Evolutionary conservation across 1,284 basidiomycete species (phyloP).

Genomic region (Amylostereum areolatum): DNA sequence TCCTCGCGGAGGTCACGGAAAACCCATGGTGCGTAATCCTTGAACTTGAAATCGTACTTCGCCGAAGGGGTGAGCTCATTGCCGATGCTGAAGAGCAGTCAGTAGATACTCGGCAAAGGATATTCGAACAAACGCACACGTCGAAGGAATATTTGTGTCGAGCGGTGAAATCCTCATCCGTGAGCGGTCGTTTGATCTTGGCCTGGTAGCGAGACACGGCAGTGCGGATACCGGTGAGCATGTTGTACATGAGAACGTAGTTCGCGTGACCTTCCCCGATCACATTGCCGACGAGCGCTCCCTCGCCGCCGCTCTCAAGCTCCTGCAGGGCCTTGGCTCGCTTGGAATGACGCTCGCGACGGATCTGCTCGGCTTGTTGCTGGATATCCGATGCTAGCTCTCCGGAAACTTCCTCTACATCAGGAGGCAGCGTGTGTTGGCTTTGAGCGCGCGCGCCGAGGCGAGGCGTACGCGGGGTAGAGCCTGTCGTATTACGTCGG

Average conservation of each 20-base stretch:
- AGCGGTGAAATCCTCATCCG: slow-evolving; percentile 83
- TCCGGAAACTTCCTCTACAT: slow-evolving; percentile 19
- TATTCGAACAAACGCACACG: slow-evolving; percentile 54
- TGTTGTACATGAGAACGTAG: slow-evolving; percentile 99
- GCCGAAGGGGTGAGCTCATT: slow-evolving; percentile 97
- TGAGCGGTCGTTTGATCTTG: slow-evolving; percentile 83
- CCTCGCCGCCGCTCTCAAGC: slow-evolving; percentile 31
- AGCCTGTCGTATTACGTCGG: slow-evolving; percentile 51
- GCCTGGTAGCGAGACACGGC: slow-evolving; percentile 95
- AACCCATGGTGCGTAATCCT: slow-evolving; percentile 98
- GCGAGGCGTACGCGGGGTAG: slow-evolving; percentile 18
- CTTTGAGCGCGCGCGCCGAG: slow-evolving; percentile 15
- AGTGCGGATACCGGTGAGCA: slow-evolving; percentile 97
- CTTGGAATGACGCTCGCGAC: slow-evolving; percentile 69
- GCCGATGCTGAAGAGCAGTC: slow-evolving; percentile 58
- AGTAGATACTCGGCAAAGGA: slow-evolving; percentile 5
- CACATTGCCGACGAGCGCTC: slow-evolving; percentile 84
- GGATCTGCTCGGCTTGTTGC: slow-evolving; percentile 76
- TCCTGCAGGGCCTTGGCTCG: slow-evolving; percentile 58
- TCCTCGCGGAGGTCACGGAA: slow-evolving; percentile 94
- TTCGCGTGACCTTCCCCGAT: slow-evolving; percentile 98
- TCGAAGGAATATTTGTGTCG: slow-evolving; percentile 97
- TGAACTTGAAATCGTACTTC: slow-evolving; percentile 98
- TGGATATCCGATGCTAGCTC: slow-evolving; percentile 64
- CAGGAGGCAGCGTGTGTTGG: slow-evolving; percentile 18